Percentiles rank a stretch among this genome's conserved stretches.
phyloP scores from a whole-genome alignment of 495 filamentous ascomycete genomes.

The Barbatosphaeria neglecta region DNA sequence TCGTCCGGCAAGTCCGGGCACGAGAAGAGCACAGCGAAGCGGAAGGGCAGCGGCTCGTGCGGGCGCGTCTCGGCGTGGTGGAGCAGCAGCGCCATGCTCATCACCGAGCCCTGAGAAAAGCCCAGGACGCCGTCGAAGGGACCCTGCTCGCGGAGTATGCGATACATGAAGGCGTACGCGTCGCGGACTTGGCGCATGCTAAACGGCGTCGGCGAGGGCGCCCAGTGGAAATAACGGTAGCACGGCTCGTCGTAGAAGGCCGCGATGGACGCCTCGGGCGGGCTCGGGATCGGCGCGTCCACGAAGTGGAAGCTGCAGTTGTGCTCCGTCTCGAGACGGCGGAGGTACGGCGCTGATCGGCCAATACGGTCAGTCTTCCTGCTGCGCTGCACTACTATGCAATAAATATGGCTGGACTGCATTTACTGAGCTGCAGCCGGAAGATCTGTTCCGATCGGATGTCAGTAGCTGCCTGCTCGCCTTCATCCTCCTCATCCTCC shows the following conservation, averaged over 20 bases:
- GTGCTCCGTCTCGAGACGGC: slow-evolving; percentile 2
- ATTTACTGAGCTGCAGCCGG: slow-evolving; percentile 1
- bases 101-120: slow-evolving; percentile 25
- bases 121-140: slow-evolving; percentile 27
- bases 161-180: slow-evolving; percentile 2
- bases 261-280: neutral
- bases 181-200: neutral
- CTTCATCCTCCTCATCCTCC: no score
- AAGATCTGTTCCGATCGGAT: neutral
- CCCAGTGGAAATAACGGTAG: slow-evolving; percentile 6
- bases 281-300: slow-evolving; percentile 1
- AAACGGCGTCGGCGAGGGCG: slow-evolving; percentile 1
- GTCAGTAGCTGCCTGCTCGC: neutral
- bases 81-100: slow-evolving; percentile 22
- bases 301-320: slow-evolving; percentile 1
- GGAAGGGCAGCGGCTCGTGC: slow-evolving; percentile 17
- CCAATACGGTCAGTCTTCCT: neutral
- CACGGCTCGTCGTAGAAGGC: slow-evolving; percentile 3
- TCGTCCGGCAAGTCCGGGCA: slow-evolving; percentile 17
- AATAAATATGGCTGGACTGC: neutral
- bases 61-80: slow-evolving; percentile 23
- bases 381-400: no score
- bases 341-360: slow-evolving; percentile 1
- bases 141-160: slow-evolving; percentile 12
- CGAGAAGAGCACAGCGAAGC: slow-evolving; percentile 32